Evolutionary conservation across 345 rosid genomes (phyloP).

Genomic region (Bruguiera parviflora): DNA sequence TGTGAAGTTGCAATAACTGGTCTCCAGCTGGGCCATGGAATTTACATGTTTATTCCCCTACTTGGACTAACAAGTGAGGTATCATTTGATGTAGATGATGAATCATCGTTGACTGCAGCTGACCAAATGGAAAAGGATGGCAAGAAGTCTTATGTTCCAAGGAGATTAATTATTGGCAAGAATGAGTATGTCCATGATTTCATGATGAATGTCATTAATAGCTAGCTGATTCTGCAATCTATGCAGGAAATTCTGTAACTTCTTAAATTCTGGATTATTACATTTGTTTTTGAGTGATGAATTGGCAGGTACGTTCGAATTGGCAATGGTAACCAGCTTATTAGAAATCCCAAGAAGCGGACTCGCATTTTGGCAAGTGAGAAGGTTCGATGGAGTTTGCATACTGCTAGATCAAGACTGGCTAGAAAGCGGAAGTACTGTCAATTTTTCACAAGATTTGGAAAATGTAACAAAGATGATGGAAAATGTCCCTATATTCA

Average conservation of each 20-base stretch:
- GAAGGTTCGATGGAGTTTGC: constrained; percentile 96
- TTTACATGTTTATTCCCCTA: not conserved
- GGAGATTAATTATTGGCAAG: constrained; percentile 87
- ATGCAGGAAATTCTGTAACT: not conserved
- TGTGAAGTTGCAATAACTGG: not conserved
- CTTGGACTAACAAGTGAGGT: constrained; percentile 4
- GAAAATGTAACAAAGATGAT: constrained; percentile 90
- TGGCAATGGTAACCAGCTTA: constrained; percentile 91
- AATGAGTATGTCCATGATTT: constrained; percentile 68
- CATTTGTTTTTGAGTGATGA: not conserved
- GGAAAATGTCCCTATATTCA: constrained; percentile 93
- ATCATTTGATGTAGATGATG: constrained; percentile 47
- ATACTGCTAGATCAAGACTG: constrained; percentile 75
- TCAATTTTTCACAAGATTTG: constrained; percentile 95
- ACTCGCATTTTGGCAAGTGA: constrained; percentile 88
- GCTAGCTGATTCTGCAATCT: not conserved
- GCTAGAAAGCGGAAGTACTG: constrained; percentile 81
- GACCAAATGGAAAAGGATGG: constrained; percentile 38
- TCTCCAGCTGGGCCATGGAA: not conserved
- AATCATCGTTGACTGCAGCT: constrained; percentile 38
- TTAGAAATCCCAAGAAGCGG: constrained; percentile 92
- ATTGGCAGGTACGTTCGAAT: constrained; percentile 84
- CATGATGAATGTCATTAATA: not conserved
- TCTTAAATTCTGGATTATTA: too few species aligned
- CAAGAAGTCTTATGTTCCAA: constrained; percentile 69